These are phyloP conservation scores for Colletotrichum tamarilloi DNA, from an alignment of 2,329 filamentous ascomycete species.

Conservation along the genomic window DNA sequence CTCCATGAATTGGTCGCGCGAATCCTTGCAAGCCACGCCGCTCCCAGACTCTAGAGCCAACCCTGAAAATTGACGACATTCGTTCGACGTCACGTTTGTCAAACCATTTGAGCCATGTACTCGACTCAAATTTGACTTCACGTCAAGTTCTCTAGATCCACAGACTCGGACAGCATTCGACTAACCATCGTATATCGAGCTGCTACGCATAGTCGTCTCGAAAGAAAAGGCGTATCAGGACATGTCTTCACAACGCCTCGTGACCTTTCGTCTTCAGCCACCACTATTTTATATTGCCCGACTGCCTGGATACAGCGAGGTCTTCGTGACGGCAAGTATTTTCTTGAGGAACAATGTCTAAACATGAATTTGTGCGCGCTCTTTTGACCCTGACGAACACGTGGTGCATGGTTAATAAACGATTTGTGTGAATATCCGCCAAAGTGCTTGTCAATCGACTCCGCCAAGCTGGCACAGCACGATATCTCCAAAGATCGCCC, in stretches of 20 bases:
- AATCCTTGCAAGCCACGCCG: conserved; percentile 27
- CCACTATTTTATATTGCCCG: neutral
- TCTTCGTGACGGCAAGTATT: neutral
- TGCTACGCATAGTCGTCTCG: neutral
- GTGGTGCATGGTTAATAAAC: too few relatives aligned
- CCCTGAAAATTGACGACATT: conserved; percentile 19
- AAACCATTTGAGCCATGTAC: neutral
- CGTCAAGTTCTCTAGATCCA: neutral
- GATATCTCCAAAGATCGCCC: too few relatives aligned
- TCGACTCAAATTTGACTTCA: neutral
- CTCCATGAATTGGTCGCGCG: neutral
- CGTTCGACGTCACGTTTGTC: neutral
- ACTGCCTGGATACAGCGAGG: neutral
- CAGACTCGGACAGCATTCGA: neutral
- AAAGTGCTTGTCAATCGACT: too few relatives aligned
- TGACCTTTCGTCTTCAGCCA: neutral
- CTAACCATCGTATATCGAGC: neutral
- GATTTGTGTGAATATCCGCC: too few relatives aligned
- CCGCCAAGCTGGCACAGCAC: too few relatives aligned
- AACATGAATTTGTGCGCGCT: too few relatives aligned
- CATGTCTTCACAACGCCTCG: neutral
- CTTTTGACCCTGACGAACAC: too few relatives aligned
- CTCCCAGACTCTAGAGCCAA: neutral
- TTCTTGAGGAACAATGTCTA: too few relatives aligned
- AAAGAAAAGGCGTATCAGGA: neutral